phyloP scores from a whole-genome alignment of 106 monocot species.

The Dendrobium officinale region DNA sequence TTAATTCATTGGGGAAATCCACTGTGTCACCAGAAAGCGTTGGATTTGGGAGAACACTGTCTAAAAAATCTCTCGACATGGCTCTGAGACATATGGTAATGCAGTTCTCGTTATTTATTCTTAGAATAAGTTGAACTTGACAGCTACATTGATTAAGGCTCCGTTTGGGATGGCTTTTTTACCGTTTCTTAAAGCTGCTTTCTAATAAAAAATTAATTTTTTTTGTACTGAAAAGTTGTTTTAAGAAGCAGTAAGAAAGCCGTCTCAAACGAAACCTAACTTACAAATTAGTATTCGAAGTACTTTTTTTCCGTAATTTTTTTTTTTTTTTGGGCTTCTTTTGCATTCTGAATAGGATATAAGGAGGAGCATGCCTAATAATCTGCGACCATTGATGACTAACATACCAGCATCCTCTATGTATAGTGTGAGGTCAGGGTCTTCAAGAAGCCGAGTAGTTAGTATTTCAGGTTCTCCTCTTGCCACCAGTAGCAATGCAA shows the following conservation, averaged over 20 bases:
- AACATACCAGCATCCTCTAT: conserved; percentile 79
- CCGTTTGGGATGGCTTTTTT: too few relatives aligned
- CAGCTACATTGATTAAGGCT: background rate
- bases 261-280: too few relatives aligned
- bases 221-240: too few relatives aligned
- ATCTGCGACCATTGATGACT: conserved; percentile 58
- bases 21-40: conserved; percentile 28
- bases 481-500: conserved; percentile 75
- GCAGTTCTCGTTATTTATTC: too few relatives aligned
- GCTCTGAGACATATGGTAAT: conserved; percentile 73
- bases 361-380: conserved; percentile 60
- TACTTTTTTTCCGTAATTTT: background rate
- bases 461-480: conserved; percentile 65
- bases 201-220: too few relatives aligned
- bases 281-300: background rate
- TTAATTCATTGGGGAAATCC: conserved; percentile 8
- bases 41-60: conserved; percentile 65
- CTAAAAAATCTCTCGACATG: conserved; percentile 74
- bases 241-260: too few relatives aligned
- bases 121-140: background rate
- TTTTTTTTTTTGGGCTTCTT: background rate
- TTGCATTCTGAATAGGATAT: conserved; percentile 37
- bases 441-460: conserved; percentile 30
- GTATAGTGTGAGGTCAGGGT: conserved; percentile 68
- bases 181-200: too few relatives aligned